phyloP scores from a whole-genome alignment of 495 filamentous ascomycete genomes.

The Hypomontagnella monticulosa region DNA sequence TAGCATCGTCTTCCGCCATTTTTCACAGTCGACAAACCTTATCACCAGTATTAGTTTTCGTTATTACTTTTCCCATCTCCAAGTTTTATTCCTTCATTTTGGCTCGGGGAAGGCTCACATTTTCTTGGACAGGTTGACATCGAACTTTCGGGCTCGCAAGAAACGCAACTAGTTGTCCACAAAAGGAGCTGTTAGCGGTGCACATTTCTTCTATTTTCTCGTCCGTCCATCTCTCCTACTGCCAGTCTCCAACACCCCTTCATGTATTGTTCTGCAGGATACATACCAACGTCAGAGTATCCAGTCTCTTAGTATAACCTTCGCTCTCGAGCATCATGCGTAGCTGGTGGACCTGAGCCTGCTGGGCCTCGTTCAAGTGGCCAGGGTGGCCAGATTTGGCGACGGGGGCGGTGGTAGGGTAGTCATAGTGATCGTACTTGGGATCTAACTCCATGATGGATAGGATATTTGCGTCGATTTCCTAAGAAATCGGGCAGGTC shows the following conservation, averaged over 20 bases:
- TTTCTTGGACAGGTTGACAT: conserved; percentile 80
- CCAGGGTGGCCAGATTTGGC: conserved; percentile 83
- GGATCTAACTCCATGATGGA: conserved; percentile 70
- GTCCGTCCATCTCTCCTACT: background rate
- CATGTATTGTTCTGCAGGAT: background rate
- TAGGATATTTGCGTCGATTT: conserved; percentile 38
- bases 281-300: conserved; percentile 84
- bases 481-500: conserved; percentile 22
- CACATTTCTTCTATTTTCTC: background rate
- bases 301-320: conserved; percentile 85
- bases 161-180: conserved; percentile 73
- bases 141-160: conserved; percentile 93
- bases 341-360: conserved; percentile 88
- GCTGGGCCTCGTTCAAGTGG: conserved; percentile 85
- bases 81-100: background rate
- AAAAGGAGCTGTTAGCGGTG: conserved; percentile 27
- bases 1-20: conserved; percentile 81
- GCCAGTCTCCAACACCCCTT: background rate
- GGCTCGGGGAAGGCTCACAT: conserved; percentile 69
- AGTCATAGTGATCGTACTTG: conserved; percentile 98
- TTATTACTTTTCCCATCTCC: background rate
- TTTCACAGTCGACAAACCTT: conserved; percentile 92
- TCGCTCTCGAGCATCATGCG: conserved; percentile 82
- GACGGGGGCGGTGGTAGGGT: conserved; percentile 78
- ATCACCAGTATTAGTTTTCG: conserved; percentile 35